These are phyloP conservation scores for Rhynchospora tenuis DNA, from an alignment of 176 grass and related monocot genomes.

Conservation along the genomic window DNA sequence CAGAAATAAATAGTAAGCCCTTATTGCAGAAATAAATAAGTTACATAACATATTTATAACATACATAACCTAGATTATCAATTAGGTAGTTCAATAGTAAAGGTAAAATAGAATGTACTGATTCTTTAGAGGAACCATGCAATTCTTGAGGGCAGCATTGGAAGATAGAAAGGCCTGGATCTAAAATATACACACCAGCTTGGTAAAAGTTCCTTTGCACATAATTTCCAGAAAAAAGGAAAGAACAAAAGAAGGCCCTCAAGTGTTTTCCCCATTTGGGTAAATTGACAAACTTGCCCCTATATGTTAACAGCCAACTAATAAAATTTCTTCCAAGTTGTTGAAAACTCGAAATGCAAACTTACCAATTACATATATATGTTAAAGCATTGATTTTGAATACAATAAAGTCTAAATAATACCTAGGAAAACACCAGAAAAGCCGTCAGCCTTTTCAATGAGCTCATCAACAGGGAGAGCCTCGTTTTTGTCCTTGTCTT, in stretches of 20 bases:
- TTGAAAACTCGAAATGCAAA: neutral
- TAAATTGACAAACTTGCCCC: neutral
- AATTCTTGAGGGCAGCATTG: neutral
- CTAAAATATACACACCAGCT: neutral
- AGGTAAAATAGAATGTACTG: neutral
- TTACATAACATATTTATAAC: neutral
- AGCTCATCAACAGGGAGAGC: too few relatives aligned
- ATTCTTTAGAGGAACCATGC: neutral
- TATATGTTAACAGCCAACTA: neutral
- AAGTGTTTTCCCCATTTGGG: neutral
- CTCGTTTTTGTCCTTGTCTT: too few relatives aligned
- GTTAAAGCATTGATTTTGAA: neutral
- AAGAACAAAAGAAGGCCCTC: neutral
- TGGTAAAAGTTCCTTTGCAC: neutral
- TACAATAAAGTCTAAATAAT: neutral
- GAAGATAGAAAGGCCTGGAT: neutral
- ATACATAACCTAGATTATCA: neutral
- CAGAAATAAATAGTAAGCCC: too few relatives aligned
- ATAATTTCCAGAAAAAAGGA: neutral
- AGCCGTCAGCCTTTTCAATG: too few relatives aligned
- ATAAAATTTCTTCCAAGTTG: neutral
- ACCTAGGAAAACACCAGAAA: constrained; percentile 80
- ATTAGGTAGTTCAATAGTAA: neutral
- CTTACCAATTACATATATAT: neutral
- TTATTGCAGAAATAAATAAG: neutral